Evolutionary conservation across 2,329 filamentous ascomycete species (phyloP), one percentile per base, ranked within the genome.

Genomic region (Chaetomium sp.): DNA sequence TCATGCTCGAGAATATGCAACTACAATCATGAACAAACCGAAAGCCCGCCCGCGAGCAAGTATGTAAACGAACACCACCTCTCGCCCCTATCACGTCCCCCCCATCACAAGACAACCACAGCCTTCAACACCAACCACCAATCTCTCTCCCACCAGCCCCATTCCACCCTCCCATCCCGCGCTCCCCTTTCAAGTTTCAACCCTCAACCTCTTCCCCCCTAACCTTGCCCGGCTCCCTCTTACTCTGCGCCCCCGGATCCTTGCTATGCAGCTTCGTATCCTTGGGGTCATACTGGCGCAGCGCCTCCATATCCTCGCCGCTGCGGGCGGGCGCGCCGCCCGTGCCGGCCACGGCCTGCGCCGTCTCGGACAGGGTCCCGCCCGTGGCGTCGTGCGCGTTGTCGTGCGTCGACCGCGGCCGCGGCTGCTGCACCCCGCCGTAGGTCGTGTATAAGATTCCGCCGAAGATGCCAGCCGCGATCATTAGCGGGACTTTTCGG

Each of bases 171-270:
- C n/a, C n/a, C 33, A 4, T 31, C 53, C 21, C 49, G 33, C 12
- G n/a, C n/a, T n/a, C n/a, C n/a, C n/a, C n/a, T n/a, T n/a, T n/a
- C n/a, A n/a, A n/a, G n/a, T n/a, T n/a, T 51, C 2, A 23, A 38
- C 21, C 38, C 9, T 31, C 56, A 7, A 29, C 55, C 25, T 58
- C 19, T 6, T 69, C 67, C 0, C 69, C 60, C 35, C 42, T 71
- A 19, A 73, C 72, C 10, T 79, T 78, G 70, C 31, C n/a, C 6
- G 63, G 38, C 23, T 60, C 67, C 45, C 65, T 45, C 65, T 71
- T 71, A 33, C 63, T 63, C 10, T 57, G 33, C 47, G 67, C 59
- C 4, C 31, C 47, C 9, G 65, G 59, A 21, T 57, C 58, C 8
- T 50, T 21, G 25, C 64, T 63, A 12, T 38, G 12, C 5, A 68